Evolutionary conservation across 2,329 filamentous ascomycete species (phyloP), one percentile per base, ranked within the genome.

Genomic region (Trichoderma arundinaceum): DNA sequence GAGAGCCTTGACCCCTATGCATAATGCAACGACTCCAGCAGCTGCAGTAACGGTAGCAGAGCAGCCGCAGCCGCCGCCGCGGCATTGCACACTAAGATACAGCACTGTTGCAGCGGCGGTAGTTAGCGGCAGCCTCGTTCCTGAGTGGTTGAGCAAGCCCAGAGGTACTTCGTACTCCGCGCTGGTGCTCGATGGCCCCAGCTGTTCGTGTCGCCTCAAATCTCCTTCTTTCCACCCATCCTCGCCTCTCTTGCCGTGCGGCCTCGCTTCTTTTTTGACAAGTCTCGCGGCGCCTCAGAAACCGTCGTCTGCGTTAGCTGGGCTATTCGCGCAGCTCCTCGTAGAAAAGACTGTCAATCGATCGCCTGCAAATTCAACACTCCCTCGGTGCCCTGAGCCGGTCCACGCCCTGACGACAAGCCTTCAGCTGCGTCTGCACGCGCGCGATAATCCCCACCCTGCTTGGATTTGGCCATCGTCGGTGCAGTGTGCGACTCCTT

Each of bases 171-270:
- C 22, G 39, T 43, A 43, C 39, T 38, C 10, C 15, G 39, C 15
- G 15, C 39, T 15, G 39, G 39, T 43, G 12, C 39, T 43, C 44
- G n/a, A 13, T 19, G 28, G 10, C 49, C 59, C 59, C 59, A 63
- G 59, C 59, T 63, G 59, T 63, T 63, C 59, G 28, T 54, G 59
- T 63, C 59, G 59, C 59, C 59, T 63, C 59, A 54, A 63, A 63
- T 63, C 59, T 63, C 59, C 59, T 63, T 63, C 59, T 44, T 54
- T 15, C 59, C 59, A 44, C 59, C 59, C 59, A 54, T 63, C 49
- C 59, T 63, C 59, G 59, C 59, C 53, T 62, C 59, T 62, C 48
- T 62, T 48, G 59, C 48, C 38, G 59, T 62, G 48, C 59, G 38
- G 44, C 44, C 35, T 62, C 59, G 59, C 59, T 63, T 63, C 48